A percentile compares a stretch with the other conserved stretches of the same genome.
These are phyloP conservation scores for Wallacemonas sp. DNA, from an alignment of 208 protist genomes.

Conservation along the genomic window DNA sequence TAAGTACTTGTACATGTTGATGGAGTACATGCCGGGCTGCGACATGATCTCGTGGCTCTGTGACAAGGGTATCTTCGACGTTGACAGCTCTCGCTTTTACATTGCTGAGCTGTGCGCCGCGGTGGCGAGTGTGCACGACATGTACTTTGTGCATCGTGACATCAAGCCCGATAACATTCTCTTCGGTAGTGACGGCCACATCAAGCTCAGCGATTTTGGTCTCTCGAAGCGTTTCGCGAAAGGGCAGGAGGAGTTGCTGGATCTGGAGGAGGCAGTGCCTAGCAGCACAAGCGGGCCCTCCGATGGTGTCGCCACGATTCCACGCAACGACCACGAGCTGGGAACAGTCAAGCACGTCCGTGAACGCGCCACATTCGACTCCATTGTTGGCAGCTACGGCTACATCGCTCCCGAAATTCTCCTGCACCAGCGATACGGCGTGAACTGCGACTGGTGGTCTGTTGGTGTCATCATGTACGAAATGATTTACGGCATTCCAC, in stretches of 20 bases:
- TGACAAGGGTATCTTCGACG: constrained; percentile 86
- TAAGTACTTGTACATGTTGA: constrained; percentile 92
- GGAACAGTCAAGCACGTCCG: constrained; percentile 19
- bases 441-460: constrained; percentile 98
- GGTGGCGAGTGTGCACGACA: constrained; percentile 89
- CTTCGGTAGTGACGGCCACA: constrained; percentile 94
- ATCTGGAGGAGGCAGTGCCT: constrained; percentile 28
- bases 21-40: constrained; percentile 94
- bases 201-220: constrained; percentile 98
- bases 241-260: constrained; percentile 62
- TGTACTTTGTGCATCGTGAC: constrained; percentile 94
- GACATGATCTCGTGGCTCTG: constrained; percentile 94
- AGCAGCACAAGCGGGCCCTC: not conserved
- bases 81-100: constrained; percentile 89
- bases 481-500: constrained; percentile 96
- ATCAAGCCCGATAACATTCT: constrained; percentile 99
- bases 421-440: constrained; percentile 91
- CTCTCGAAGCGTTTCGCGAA: constrained; percentile 92
- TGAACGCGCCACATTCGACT: constrained; percentile 80
- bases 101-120: constrained; percentile 91
- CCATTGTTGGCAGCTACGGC: constrained; percentile 95
- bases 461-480: constrained; percentile 98
- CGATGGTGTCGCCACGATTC: constrained; percentile 10
- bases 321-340: constrained; percentile 12
- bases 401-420: constrained; percentile 98